Conservation (phyloP, 1,284 basidiomycete species). For the Pyrrhoderma lamaoense region DNA sequence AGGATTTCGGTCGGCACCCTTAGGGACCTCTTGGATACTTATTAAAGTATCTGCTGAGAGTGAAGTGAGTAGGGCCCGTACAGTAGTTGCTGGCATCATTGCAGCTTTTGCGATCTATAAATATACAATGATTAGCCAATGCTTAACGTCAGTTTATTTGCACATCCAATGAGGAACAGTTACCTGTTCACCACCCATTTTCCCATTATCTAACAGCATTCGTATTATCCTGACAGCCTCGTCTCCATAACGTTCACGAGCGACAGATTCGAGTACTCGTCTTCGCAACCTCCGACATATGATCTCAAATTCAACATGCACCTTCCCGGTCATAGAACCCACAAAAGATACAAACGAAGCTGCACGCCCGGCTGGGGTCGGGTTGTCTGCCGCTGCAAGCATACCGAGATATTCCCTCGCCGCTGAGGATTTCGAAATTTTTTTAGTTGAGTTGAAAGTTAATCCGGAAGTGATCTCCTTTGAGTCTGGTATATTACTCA, state of each 20-base stretch:
- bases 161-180: too few species aligned
- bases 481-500: slow-evolving; percentile 49
- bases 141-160: too few species aligned
- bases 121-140: too few species aligned
- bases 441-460: slow-evolving; percentile 44
- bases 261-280: slow-evolving; percentile 71
- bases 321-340: slow-evolving; percentile 47
- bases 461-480: slow-evolving; percentile 52
- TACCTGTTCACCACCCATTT: slow-evolving; percentile 94
- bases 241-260: slow-evolving; percentile 80
- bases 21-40: slow-evolving; percentile 86
- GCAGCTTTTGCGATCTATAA: slow-evolving; percentile 86
- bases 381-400: slow-evolving; percentile 73
- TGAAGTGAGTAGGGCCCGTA: slow-evolving; percentile 72
- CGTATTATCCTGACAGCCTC: slow-evolving; percentile 81
- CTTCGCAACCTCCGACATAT: slow-evolving; percentile 67
- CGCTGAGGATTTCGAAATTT: slow-evolving; percentile 47
- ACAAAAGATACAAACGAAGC: slow-evolving; percentile 62
- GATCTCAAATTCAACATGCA: slow-evolving; percentile 78
- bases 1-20: slow-evolving; percentile 80
- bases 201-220: slow-evolving; percentile 81
- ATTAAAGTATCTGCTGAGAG: slow-evolving; percentile 77
- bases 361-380: slow-evolving; percentile 58
- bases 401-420: slow-evolving; percentile 74
- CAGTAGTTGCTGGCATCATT: slow-evolving; percentile 86